phyloP scores from a whole-genome alignment of 1,139 yeast genomes.

The Debaryomyces robertsiae region DNA sequence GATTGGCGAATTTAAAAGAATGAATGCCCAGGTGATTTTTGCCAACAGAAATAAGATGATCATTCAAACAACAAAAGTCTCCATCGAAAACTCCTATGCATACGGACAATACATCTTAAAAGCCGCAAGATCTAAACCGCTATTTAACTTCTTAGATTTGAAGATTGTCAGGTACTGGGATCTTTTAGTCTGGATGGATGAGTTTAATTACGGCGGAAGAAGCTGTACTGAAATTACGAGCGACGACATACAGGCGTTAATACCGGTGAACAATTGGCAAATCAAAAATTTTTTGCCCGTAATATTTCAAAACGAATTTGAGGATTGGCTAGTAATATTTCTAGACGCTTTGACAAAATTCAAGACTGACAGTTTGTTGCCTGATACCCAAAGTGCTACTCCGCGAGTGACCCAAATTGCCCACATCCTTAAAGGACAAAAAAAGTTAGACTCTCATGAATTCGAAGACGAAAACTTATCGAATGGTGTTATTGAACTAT shows the following conservation, averaged over 20 bases:
- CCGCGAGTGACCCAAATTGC: slow-evolving; percentile 70
- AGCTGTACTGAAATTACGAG: slow-evolving; percentile 62
- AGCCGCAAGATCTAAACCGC: slow-evolving; percentile 76
- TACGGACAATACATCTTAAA: slow-evolving; percentile 87
- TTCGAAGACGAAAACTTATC: slow-evolving; percentile 38
- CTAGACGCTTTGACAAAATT: slow-evolving; percentile 67
- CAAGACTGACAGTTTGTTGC: slow-evolving; percentile 46
- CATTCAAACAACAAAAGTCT: slow-evolving; percentile 71
- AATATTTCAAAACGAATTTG: slow-evolving; percentile 78
- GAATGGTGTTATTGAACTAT: slow-evolving; percentile 47
- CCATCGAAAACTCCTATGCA: slow-evolving; percentile 88
- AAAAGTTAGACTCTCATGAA: slow-evolving; percentile 32
- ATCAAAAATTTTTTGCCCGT: slow-evolving; percentile 73
- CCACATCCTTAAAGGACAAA: slow-evolving; percentile 51
- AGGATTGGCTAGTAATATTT: slow-evolving; percentile 81
- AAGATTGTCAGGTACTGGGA: slow-evolving; percentile 86
- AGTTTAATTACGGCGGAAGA: slow-evolving; percentile 83
- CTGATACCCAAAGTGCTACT: slow-evolving; percentile 42
- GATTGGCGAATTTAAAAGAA: slow-evolving; percentile 73
- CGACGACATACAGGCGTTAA: slow-evolving; percentile 58
- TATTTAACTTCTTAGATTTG: slow-evolving; percentile 81
- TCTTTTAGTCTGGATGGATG: slow-evolving; percentile 90
- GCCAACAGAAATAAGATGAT: slow-evolving; percentile 80
- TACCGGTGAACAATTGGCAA: slow-evolving; percentile 78
- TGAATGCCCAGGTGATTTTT: slow-evolving; percentile 78